A percentile compares a stretch with the other conserved stretches of the same genome.
These are phyloP conservation scores for Rhypophila decipiens DNA, from an alignment of 495 filamentous ascomycete genomes.

Conservation along the genomic window DNA sequence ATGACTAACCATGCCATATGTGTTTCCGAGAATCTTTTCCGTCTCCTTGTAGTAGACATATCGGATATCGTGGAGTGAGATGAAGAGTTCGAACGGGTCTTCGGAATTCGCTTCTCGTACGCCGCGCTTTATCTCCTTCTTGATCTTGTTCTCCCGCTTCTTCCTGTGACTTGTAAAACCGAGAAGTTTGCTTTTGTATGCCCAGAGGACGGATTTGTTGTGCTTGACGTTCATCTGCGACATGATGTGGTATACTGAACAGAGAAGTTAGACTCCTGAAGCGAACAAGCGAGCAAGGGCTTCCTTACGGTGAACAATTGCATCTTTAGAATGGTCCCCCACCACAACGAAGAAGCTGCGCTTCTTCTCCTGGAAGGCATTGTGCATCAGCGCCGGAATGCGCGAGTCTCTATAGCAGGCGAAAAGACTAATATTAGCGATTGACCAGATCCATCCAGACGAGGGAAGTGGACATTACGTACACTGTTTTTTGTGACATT, in stretches of 20 bases:
- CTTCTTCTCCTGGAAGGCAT: constrained; percentile 95
- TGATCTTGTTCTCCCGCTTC: constrained; percentile 96
- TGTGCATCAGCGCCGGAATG: constrained; percentile 91
- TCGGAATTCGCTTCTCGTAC: constrained; percentile 92
- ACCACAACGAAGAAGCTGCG: constrained; percentile 96
- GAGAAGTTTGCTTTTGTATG: constrained; percentile 97
- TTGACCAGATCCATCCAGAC: background rate
- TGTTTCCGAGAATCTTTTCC: constrained; percentile 98
- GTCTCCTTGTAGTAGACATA: constrained; percentile 99
- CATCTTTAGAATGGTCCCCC: constrained; percentile 93
- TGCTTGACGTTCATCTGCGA: constrained; percentile 83
- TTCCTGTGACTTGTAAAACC: constrained; percentile 90
- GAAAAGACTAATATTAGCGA: background rate
- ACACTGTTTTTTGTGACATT: constrained; percentile 57
- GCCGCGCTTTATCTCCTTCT: constrained; percentile 94
- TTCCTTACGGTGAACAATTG: constrained; percentile 70
- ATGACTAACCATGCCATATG: constrained; percentile 72
- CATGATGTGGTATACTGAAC: constrained; percentile 76
- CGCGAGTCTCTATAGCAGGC: constrained; percentile 65
- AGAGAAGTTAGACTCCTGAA: background rate
- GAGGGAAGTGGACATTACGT: constrained; percentile 15
- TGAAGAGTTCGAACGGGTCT: constrained; percentile 96
- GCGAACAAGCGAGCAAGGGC: no score
- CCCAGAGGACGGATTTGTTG: constrained; percentile 97
- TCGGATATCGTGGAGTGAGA: constrained; percentile 91